Evolutionary conservation across 768 basidiomycete genomes (phyloP).

Genomic region (Panaeolus papilionaceus): DNA sequence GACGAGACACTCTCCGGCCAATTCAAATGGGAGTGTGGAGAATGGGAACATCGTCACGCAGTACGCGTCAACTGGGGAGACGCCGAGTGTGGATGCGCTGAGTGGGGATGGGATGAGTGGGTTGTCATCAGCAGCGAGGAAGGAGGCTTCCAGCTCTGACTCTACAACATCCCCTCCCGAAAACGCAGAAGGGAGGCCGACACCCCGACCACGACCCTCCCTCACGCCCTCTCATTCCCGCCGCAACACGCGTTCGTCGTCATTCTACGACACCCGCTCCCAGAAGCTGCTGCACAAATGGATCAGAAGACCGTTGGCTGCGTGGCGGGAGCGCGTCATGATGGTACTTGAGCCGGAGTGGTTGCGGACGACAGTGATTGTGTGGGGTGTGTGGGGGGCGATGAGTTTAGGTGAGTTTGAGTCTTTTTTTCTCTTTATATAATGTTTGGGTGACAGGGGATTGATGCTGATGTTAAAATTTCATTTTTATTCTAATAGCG

Average conservation of each 20-base stretch:
- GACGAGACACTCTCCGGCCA: slow-evolving; percentile 14
- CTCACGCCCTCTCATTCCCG: slow-evolving; percentile 24
- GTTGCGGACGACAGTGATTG: slow-evolving; percentile 75
- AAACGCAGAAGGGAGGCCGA: too few species aligned
- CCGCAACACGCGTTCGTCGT: slow-evolving; percentile 20
- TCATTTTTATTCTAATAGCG: slow-evolving; percentile 42
- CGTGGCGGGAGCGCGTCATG: slow-evolving; percentile 71
- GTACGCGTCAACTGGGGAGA: slow-evolving; percentile 41
- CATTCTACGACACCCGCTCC: slow-evolving; percentile 50
- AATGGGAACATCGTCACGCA: slow-evolving; percentile 14
- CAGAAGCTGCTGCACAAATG: slow-evolving; percentile 56
- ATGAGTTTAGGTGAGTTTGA: slow-evolving; percentile 73
- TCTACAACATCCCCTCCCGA: too few species aligned
- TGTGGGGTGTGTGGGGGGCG: slow-evolving; percentile 80
- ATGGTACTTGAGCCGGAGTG: slow-evolving; percentile 81
- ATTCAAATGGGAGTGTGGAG: slow-evolving; percentile 19
- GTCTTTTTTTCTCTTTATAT: slow-evolving; percentile 9
- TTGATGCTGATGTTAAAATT: too few species aligned
- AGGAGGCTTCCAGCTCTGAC: neutral
- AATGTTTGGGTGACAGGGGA: too few species aligned
- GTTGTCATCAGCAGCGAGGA: neutral
- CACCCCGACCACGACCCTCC: slow-evolving; percentile 7
- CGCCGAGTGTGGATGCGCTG: slow-evolving; percentile 26
- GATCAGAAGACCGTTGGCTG: slow-evolving; percentile 63
- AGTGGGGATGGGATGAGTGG: neutral